phyloP scores from a whole-genome alignment of 2,329 filamentous ascomycete genomes.

The Alternaria brassicae region DNA sequence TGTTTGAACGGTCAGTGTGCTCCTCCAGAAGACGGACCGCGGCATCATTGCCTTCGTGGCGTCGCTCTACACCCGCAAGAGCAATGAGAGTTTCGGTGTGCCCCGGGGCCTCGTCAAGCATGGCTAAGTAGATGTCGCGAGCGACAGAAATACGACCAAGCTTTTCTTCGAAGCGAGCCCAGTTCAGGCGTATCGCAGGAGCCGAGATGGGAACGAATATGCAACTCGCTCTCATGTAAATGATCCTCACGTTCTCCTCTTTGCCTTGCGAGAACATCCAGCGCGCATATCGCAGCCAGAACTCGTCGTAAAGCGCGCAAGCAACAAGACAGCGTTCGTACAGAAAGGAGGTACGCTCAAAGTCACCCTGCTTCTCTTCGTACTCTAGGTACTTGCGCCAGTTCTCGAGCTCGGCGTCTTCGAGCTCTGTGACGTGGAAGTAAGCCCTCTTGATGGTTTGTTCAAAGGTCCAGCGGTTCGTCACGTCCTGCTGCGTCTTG shows the following conservation, averaged over 20 bases:
- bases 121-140: constrained; percentile 81
- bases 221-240: constrained; percentile 86
- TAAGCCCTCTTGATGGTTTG: constrained; percentile 94
- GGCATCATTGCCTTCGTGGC: constrained; percentile 81
- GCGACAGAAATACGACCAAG: constrained; percentile 77
- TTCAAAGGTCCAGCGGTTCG: constrained; percentile 93
- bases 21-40: constrained; percentile 83
- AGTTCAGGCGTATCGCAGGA: constrained; percentile 84
- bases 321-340: constrained; percentile 95
- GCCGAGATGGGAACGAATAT: constrained; percentile 86
- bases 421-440: constrained; percentile 93
- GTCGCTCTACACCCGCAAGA: constrained; percentile 83
- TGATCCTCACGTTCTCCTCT: constrained; percentile 87
- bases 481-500: constrained; percentile 83
- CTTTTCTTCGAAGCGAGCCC: constrained; percentile 94
- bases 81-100: constrained; percentile 89
- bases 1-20: constrained; percentile 75
- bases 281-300: constrained; percentile 95
- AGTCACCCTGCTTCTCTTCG: constrained; percentile 85
- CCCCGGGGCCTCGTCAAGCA: constrained; percentile 77
- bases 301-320: constrained; percentile 94
- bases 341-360: constrained; percentile 75
- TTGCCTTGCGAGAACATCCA: constrained; percentile 85
- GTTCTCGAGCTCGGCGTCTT: constrained; percentile 81
- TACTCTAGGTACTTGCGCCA: constrained; percentile 98